Evolutionary conservation across 164 flowering plant species (phyloP).

Genomic region (Vitis riparia): DNA sequence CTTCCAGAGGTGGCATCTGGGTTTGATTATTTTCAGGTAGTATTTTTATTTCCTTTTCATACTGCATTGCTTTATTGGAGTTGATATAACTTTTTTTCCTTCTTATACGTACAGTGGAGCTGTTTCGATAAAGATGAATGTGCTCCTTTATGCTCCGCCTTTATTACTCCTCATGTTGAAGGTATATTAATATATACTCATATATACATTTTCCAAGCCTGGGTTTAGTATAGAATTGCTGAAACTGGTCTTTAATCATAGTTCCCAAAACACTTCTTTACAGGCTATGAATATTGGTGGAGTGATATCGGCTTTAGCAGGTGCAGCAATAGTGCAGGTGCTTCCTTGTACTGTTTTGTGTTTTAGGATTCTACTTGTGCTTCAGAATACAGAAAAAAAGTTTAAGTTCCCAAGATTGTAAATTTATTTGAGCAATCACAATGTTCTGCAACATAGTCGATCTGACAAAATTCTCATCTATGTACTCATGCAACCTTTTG

Average conservation of each 20-base stretch:
- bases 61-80: background rate
- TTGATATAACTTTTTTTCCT: constrained; percentile 7
- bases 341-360: constrained; percentile 1
- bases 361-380: background rate
- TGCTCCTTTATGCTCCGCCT: constrained; percentile 87
- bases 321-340: constrained; percentile 93
- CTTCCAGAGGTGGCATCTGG: constrained; percentile 76
- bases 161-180: constrained; percentile 74
- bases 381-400: too few species aligned
- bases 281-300: constrained; percentile 78
- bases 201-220: background rate
- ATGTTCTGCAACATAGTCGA: too few species aligned
- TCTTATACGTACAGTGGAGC: constrained; percentile 59
- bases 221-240: background rate
- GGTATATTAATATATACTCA: constrained; percentile 34
- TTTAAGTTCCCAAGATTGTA: too few species aligned
- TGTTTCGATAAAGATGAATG: constrained; percentile 96
- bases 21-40: constrained; percentile 84
- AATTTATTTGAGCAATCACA: too few species aligned
- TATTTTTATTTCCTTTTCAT: constrained; percentile 4
- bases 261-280: constrained; percentile 5
- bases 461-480: background rate
- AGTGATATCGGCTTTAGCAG: constrained; percentile 68
- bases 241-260: background rate
- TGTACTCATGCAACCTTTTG: background rate